Conservation (phyloP, 345 rosid species). For the Kernera saxatilis region DNA sequence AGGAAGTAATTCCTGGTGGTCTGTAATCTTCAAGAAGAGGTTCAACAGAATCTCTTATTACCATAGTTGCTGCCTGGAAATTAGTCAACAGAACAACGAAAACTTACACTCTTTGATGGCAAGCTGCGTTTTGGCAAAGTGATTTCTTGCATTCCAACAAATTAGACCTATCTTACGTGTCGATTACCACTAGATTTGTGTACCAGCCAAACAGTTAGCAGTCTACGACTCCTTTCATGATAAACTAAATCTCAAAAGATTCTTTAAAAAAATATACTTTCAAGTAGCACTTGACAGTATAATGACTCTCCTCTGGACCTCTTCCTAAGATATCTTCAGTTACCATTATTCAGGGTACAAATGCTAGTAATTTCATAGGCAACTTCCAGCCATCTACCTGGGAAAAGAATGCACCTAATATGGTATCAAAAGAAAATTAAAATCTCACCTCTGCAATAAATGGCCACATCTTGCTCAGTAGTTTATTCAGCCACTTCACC, state of each 20-base stretch:
- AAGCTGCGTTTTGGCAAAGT: background rate
- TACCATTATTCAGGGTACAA: background rate
- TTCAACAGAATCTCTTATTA: conserved; percentile 93
- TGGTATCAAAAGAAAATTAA: background rate
- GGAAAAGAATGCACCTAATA: background rate
- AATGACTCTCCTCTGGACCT: conserved; percentile 2
- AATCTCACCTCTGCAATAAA: conserved; percentile 84
- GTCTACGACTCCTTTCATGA: background rate
- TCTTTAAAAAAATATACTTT: background rate
- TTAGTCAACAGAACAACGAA: conserved; percentile 18
- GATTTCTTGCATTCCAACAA: conserved; percentile 1
- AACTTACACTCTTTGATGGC: conserved; percentile 2
- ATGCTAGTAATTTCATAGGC: background rate
- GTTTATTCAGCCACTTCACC: conserved; percentile 99
- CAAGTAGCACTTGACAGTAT: background rate
- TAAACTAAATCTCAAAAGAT: conserved; percentile 2
- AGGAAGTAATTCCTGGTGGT: conserved; percentile 89
- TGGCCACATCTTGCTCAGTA: conserved; percentile 93
- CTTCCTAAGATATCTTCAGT: background rate
- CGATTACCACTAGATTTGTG: background rate
- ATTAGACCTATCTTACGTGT: background rate
- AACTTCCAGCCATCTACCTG: background rate
- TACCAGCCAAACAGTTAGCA: background rate
- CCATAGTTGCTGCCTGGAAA: conserved; percentile 83
- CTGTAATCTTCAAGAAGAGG: conserved; percentile 94